Evolutionary conservation across 1,284 basidiomycete genomes (phyloP), one percentile per base, ranked within the genome.

Genomic region (Naganishia liquefaciens): DNA sequence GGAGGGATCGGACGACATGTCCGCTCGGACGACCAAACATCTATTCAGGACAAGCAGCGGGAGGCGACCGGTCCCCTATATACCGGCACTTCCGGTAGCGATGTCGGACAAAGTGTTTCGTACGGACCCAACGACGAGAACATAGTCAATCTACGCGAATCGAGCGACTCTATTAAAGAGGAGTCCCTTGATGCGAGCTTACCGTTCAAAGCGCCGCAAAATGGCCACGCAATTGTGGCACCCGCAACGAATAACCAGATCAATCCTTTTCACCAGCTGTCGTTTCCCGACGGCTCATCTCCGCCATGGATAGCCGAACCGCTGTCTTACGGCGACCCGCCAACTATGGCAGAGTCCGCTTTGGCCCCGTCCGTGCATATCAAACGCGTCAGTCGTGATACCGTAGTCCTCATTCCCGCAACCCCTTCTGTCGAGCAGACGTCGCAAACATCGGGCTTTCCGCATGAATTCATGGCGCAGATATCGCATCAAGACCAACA

Each of bases 231-330:
- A 19, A 3, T 28, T 25, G 13, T 33, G 21, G 13, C 47, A 13
- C 23, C 57, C 13, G 19, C 33, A 30, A 21, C 46, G 15, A 46
- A 46, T 4, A 21, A 46, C 13, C 46, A 50, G 27, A 63, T 76
- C 52, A 76, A 76, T 58, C 74, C 74, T 6, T 74, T 74, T 62
- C 73, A 76, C 61, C 69, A 70, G 28, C 62, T 74, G 5, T 72
- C 73, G 6, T 70, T 72, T 54, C 72, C 73, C 5, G 46, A 58
- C 39, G 51, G 69, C n/a, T 50, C 69, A 17, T 72, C 71, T 5
- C 69, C 68, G 37, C 65, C 72, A 21, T 71, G 70, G 11, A 64
- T 72, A 43, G 68, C 70, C 21, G 62, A 71, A 9, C 62, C 61
- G 19, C 54, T 55, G 30, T n/a, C 23, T 13, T 19, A 23, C n/a